Evolutionary conservation across 2,329 filamentous ascomycete species (phyloP), one percentile per base, ranked within the genome.

Genomic region (Sporothrix protearum): DNA sequence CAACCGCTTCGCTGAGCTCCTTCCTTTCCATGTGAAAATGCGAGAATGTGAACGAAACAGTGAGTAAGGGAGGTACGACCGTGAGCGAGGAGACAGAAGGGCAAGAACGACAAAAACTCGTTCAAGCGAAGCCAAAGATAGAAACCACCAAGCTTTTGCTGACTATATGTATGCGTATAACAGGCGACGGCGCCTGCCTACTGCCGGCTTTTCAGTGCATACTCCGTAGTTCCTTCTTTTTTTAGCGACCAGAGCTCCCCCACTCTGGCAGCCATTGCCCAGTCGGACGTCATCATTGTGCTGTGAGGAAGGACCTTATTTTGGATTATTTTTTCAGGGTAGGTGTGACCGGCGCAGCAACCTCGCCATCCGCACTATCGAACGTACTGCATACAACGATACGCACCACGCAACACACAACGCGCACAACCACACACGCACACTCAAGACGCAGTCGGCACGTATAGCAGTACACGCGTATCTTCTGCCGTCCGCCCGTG

Each of bases 261-360:
- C 66, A 69, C 71, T 49, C 25, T 19, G 14, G 16, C 28, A 16
- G 12, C 25, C 39, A 66, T 47, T 69, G 71, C 59, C 71, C 67
- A 72, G 71, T 72, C 59, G 71, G 67, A 72, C 59, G 71, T 72
- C 71, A 72, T 72, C 45, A 57, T 69, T 45, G n/a, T 55, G 39
- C 33, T 36, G 64, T 22, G 28, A 28, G 12, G 12, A 68, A 30
- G 25, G 28, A 49, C 64, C 64, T 69, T 69, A 69, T 69, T 66
- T 68, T 12, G 30, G n/a, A 42, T 53, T 63, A 42, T 63, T 51
- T 67, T 67, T 49, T 9, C 19, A 51, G 25, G n/a, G 63, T 33
- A 49, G 25, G 68, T 53, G 68, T 30, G 57, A 53, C 68, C 3
- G 25, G 28, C 22, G 57, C 57, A 28, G 39, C 55, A 53, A 49